These are phyloP conservation scores for Blechomonas ayalai DNA, from an alignment of 208 protist species.

Conservation along the genomic window DNA sequence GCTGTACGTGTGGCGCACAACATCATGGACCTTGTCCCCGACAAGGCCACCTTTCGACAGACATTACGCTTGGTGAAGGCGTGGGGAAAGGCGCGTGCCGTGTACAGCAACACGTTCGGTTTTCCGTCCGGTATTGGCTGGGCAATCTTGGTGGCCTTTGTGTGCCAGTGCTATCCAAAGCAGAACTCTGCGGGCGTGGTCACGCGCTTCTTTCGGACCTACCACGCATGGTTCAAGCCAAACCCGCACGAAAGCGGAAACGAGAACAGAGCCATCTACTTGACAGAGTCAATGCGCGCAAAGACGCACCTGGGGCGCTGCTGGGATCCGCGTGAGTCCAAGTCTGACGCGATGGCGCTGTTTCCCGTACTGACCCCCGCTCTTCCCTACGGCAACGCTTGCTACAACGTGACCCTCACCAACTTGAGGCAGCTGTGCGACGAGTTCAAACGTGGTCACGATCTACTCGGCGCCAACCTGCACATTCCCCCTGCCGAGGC, in stretches of 20 bases:
- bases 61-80: conserved; percentile 95
- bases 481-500: conserved; percentile 40
- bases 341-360: conserved; percentile 87
- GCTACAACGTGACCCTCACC: conserved; percentile 94
- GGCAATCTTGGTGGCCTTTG: conserved; percentile 94
- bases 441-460: conserved; percentile 92
- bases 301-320: conserved; percentile 59
- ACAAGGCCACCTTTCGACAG: conserved; percentile 92
- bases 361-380: conserved; percentile 98
- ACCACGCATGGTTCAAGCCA: conserved; percentile 87
- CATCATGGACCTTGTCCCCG: conserved; percentile 96
- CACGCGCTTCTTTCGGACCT: conserved; percentile 93
- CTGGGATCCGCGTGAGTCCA: conserved; percentile 84
- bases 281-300: conserved; percentile 72
- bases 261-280: conserved; percentile 86
- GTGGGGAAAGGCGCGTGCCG: conserved; percentile 92
- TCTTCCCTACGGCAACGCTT: conserved; percentile 97
- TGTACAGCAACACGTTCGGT: conserved; percentile 97
- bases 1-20: conserved; percentile 95
- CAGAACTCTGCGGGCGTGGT: conserved; percentile 89
- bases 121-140: conserved; percentile 97
- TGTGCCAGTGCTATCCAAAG: conserved; percentile 97
- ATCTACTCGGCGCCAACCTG: conserved; percentile 51
- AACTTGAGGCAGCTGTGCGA: conserved; percentile 92
- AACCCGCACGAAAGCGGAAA: conserved; percentile 73